These are phyloP conservation scores for Phellinidium pouzarii DNA, from an alignment of 1,284 basidiomycete species.

Conservation along the genomic window DNA sequence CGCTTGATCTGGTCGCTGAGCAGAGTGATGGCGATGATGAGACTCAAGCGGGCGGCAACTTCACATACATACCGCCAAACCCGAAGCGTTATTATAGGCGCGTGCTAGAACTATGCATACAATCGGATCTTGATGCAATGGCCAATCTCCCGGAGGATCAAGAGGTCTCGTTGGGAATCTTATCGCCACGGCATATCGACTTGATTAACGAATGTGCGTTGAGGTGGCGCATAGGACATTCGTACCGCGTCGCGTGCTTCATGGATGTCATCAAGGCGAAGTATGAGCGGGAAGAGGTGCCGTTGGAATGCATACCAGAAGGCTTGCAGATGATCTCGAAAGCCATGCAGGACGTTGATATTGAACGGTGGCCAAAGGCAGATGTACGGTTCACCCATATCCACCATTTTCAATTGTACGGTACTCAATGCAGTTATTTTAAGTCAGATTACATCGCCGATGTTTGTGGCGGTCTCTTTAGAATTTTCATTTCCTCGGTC, in stretches of 20 bases:
- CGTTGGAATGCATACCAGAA: slow-evolving; percentile 91
- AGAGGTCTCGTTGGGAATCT: slow-evolving; percentile 90
- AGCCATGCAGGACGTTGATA: slow-evolving; percentile 58
- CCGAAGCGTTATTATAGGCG: slow-evolving; percentile 81
- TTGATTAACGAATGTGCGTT: slow-evolving; percentile 84
- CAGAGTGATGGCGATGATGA: slow-evolving; percentile 59
- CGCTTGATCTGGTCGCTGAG: slow-evolving; percentile 35
- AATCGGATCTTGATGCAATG: slow-evolving; percentile 86
- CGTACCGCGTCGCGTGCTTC: slow-evolving; percentile 78
- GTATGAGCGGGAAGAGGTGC: slow-evolving; percentile 87
- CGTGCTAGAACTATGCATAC: slow-evolving; percentile 79
- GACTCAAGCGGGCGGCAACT: slow-evolving; percentile 60
- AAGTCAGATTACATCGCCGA: slow-evolving; percentile 56
- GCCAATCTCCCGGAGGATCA: slow-evolving; percentile 85
- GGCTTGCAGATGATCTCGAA: slow-evolving; percentile 72
- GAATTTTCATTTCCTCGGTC: slow-evolving; percentile 78
- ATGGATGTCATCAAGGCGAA: slow-evolving; percentile 83
- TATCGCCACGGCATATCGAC: slow-evolving; percentile 77
- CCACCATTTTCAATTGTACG: slow-evolving; percentile 2
- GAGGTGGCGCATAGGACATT: slow-evolving; percentile 82
- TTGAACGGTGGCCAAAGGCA: slow-evolving; percentile 73
- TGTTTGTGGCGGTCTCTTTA: slow-evolving; percentile 73
- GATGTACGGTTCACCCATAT: slow-evolving; percentile 61
- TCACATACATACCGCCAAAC: slow-evolving; percentile 88
- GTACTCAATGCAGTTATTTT: slow-evolving; percentile 14